Evolutionary conservation across 2,329 filamentous ascomycete genomes (phyloP).

Genomic region (Phialophora tarda): DNA sequence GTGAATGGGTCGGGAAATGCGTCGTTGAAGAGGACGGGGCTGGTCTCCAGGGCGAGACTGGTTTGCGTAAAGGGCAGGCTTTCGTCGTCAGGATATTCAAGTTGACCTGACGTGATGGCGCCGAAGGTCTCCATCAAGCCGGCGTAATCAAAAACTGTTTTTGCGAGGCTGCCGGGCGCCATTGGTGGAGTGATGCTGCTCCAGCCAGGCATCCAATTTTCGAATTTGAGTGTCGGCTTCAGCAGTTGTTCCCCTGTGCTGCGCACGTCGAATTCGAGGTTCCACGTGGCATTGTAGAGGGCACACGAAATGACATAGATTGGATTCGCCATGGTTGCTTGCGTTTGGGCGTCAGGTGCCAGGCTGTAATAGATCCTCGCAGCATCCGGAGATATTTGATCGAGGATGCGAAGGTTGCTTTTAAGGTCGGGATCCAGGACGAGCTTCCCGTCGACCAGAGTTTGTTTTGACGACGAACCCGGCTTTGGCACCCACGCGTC

Average conservation of each 20-base stretch:
- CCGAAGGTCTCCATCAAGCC: slow-evolving; percentile 16
- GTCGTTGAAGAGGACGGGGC: slow-evolving; percentile 15
- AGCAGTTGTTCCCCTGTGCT: slow-evolving; percentile 11
- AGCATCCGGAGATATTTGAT: slow-evolving; percentile 14
- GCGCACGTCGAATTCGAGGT: slow-evolving; percentile 16
- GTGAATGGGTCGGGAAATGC: slow-evolving; percentile 8
- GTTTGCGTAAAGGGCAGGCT: slow-evolving; percentile 7
- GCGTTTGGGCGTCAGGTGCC: neutral
- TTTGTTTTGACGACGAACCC: neutral
- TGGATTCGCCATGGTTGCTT: slow-evolving; percentile 5
- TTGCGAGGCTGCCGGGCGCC: neutral
- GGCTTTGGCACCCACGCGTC: slow-evolving; percentile 11
- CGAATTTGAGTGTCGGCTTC: slow-evolving; percentile 4
- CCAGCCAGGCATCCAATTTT: slow-evolving; percentile 19
- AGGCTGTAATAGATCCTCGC: slow-evolving; percentile 17
- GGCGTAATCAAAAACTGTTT: slow-evolving; percentile 9
- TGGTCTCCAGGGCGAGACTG: slow-evolving; percentile 13
- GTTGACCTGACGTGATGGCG: slow-evolving; percentile 10
- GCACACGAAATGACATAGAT: slow-evolving; percentile 12
- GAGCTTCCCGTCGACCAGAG: slow-evolving; percentile 11
- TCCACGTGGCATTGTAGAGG: slow-evolving; percentile 5
- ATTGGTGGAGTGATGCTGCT: slow-evolving; percentile 16
- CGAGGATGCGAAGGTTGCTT: slow-evolving; percentile 18
- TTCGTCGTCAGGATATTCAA: slow-evolving; percentile 7
- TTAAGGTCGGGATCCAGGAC: slow-evolving; percentile 8